These are phyloP conservation scores for Phylloboletellus chloephorus DNA, from an alignment of 1,284 basidiomycete species.

Conservation along the genomic window DNA sequence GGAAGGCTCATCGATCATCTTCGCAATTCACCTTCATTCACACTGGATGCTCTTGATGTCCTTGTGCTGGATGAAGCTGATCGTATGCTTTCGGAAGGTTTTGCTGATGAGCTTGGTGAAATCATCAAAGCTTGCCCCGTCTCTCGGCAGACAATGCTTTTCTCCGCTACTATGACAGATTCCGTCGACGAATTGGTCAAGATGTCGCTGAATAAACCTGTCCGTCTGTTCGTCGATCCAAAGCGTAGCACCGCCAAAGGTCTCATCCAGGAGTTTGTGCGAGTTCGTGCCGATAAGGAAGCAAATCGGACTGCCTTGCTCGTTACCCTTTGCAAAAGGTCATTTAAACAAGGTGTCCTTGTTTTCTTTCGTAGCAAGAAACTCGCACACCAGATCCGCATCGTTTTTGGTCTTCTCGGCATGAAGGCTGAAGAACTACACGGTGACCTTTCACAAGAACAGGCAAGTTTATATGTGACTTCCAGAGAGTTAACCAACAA, in stretches of 20 bases:
- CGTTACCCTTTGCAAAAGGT: constrained; percentile 80
- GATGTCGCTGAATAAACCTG: constrained; percentile 88
- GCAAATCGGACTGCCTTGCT: constrained; percentile 81
- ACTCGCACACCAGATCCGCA: constrained; percentile 92
- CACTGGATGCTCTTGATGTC: constrained; percentile 89
- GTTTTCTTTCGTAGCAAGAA: constrained; percentile 96
- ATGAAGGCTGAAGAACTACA: constrained; percentile 90
- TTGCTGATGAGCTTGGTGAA: constrained; percentile 92
- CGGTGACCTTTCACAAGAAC: constrained; percentile 93
- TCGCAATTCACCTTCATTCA: constrained; percentile 92
- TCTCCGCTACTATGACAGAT: constrained; percentile 98
- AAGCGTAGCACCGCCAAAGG: constrained; percentile 84
- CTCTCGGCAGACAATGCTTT: constrained; percentile 95
- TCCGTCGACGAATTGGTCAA: constrained; percentile 89
- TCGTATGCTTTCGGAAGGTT: constrained; percentile 96
- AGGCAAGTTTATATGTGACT: constrained; percentile 45
- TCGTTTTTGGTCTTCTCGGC: constrained; percentile 85
- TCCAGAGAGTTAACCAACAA: constrained; percentile 7
- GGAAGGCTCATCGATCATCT: constrained; percentile 96
- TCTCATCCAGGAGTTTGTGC: constrained; percentile 94
- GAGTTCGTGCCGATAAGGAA: constrained; percentile 75
- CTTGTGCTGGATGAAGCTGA: constrained; percentile 97
- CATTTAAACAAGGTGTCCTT: constrained; percentile 81
- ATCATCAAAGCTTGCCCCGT: constrained; percentile 88
- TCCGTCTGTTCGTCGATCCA: constrained; percentile 93